Evolutionary conservation across 768 basidiomycete genomes (phyloP), one percentile per base, ranked within the genome.

Genomic region (Cystofilobasidium ferigula): DNA sequence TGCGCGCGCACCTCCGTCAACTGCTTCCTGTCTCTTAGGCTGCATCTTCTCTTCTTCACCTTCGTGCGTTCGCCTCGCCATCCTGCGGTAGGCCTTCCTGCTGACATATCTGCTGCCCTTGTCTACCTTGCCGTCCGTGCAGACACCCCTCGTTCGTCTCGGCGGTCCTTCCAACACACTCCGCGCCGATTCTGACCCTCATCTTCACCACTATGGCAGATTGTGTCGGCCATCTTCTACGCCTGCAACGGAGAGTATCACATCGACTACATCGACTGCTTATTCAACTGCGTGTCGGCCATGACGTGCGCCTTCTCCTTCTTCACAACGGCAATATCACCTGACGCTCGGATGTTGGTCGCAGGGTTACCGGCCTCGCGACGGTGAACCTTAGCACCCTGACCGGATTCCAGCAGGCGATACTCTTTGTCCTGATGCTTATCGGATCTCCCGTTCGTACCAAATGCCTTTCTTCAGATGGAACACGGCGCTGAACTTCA

Each of bases 391-490:
- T 78, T 13, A 73, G 72, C 64, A 73, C 73, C 0, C 48, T 76
- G 53, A 75, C 71, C 12, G 72, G 63, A 20, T 71, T 73, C 42
- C 77, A 78, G 68, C 77, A 78, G 60, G 69, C 71, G 9, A 57
- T 77, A 1, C 51, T 77, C 58, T 88, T 89, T 75, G 73, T 87
- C 10, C 84, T 86, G 74, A 90, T 90, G 89, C 56, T 74, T 32
- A 72, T 75, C 38, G 77, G 77, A 0, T 72, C 70, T 67, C 61
- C 61, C 4, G 70, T 69, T 30, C 47, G 66, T 59, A 53, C 53
- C 32, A 54, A 30, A 38, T 28, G 56, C 12, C 48, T 62, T 42
- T 20, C 10, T 20, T 10, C 40, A 20, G 40, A 42, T 42, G 10
- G 40, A 42, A 20, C 10, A 20, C 40, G 20, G 20, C 10, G 20